Evolutionary conservation across 2,329 filamentous ascomycete species (phyloP), one percentile per base, ranked within the genome.

Genomic region (Aureobasidium uvarum): DNA sequence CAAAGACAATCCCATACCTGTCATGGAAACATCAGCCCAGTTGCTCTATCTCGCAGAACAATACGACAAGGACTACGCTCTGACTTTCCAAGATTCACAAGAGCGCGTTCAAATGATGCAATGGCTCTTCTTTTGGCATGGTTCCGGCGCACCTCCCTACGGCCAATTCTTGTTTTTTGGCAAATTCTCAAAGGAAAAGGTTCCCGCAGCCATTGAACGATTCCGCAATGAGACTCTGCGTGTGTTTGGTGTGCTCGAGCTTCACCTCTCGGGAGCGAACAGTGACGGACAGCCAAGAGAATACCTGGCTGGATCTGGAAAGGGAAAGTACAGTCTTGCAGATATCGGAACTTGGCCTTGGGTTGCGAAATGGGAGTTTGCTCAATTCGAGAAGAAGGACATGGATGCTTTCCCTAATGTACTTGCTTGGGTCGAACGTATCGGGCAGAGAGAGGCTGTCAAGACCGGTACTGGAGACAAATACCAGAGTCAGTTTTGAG

Each of bases 91-190:
- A 54, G 79, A 84, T 69, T 78, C 80, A 18, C 71, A 83, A 7
- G 83, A 85, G 72, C 74, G 77, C 16, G 83, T 74, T 67, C 74
- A 84, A 69, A 74, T 72, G 33, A 66, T 83, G 46, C 83, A 85
- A 69, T 84, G 82, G 82, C 74, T 82, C 1, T 83, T 84, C 73
- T 85, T 84, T 74, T 84, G 81, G 81, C 81, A 84, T 64, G 78
- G 71, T 63, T 69, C 65, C 41, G 74, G 78, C 28, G 77, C 77
- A 10, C 79, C 80, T 16, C 78, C 79, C 70, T 76, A 79, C 71
- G 77, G 76, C 50, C 76, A 81, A 67, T 69, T 79, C 23, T 78
- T 79, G 67, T 79, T 82, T 69, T 84, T 84, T 72, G 72, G 68
- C n/a, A 73, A 73, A 50, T 76, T 72, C 23, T 77, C 79, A 0